These are phyloP conservation scores for Chimonanthus praecox DNA, from an alignment of 164 flowering plant species.

Conservation along the genomic window DNA sequence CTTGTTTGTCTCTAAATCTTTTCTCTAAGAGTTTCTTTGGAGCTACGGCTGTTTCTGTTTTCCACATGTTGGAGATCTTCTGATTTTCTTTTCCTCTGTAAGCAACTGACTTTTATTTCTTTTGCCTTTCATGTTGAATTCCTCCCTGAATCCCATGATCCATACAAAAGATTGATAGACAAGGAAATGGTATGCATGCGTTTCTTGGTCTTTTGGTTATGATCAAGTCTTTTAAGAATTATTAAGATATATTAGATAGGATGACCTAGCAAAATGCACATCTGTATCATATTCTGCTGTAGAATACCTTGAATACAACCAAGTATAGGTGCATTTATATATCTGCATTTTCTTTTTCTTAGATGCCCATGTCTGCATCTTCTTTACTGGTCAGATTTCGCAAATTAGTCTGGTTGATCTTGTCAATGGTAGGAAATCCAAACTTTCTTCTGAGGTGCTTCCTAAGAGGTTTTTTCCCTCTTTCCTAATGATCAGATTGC, in stretches of 20 bases:
- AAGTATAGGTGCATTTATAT: too few species aligned
- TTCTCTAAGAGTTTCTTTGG: not conserved
- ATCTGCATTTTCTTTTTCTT: not conserved
- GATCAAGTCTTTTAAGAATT: constrained; percentile 2
- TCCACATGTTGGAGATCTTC: not conserved
- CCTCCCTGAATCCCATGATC: constrained; percentile 15
- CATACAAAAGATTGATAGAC: constrained; percentile 56
- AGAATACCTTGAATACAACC: not conserved
- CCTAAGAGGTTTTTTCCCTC: too few species aligned
- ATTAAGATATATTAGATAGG: not conserved
- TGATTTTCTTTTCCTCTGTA: not conserved
- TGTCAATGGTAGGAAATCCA: too few species aligned
- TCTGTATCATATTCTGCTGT: not conserved
- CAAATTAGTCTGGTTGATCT: too few species aligned
- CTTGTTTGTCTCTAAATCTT: not conserved
- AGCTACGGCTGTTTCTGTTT: not conserved
- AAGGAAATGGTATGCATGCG: constrained; percentile 69
- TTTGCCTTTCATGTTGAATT: constrained; percentile 20
- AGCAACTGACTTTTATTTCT: constrained; percentile 15
- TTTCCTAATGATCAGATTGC: too few species aligned
- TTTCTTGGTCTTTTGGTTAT: constrained; percentile 8
- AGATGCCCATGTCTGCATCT: too few species aligned
- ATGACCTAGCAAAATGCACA: not conserved
- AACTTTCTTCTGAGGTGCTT: too few species aligned
- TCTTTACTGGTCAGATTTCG: too few species aligned